These are phyloP conservation scores for Hemisphaericaspora xylofermentans DNA, from an alignment of 1,139 yeast species.

Conservation along the genomic window DNA sequence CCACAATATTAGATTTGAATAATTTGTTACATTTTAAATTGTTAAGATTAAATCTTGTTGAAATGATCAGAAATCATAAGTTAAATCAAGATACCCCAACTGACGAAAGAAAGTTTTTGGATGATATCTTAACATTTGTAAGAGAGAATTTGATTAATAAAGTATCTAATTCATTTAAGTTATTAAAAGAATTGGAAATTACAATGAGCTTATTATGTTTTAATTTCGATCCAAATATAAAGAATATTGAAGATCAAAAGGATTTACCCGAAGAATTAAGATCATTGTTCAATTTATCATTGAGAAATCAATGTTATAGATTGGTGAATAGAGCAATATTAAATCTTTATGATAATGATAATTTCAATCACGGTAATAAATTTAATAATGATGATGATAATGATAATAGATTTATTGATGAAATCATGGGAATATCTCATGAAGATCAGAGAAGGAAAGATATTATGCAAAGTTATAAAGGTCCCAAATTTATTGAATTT, in stretches of 20 bases:
- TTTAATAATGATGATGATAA: constrained; percentile 13
- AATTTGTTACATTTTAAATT: constrained; percentile 63
- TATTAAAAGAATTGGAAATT: constrained; percentile 63
- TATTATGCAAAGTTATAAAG: constrained; percentile 13
- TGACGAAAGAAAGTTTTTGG: constrained; percentile 49
- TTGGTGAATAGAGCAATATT: constrained; percentile 55
- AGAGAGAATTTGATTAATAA: constrained; percentile 58
- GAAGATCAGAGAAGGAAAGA: constrained; percentile 5
- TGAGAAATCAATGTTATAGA: constrained; percentile 58
- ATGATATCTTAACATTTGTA: constrained; percentile 58
- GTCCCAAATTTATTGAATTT: constrained; percentile 20
- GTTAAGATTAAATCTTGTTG: constrained; percentile 58
- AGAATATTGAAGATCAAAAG: constrained; percentile 34
- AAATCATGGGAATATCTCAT: constrained; percentile 7
- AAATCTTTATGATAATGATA: constrained; percentile 22
- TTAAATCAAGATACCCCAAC: constrained; percentile 22
- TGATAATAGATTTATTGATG: constrained; percentile 16
- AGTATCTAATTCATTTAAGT: constrained; percentile 49
- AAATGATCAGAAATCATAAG: constrained; percentile 59
- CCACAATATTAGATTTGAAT: constrained; percentile 54
- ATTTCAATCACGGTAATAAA: constrained; percentile 1
- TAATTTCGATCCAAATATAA: constrained; percentile 37
- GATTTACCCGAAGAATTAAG: constrained; percentile 55
- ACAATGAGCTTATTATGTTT: constrained; percentile 71
- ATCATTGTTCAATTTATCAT: constrained; percentile 49